Evolutionary conservation across 2,329 filamentous ascomycete genomes (phyloP), one percentile per base, ranked within the genome.

Genomic region (Calonectria fujianensis): DNA sequence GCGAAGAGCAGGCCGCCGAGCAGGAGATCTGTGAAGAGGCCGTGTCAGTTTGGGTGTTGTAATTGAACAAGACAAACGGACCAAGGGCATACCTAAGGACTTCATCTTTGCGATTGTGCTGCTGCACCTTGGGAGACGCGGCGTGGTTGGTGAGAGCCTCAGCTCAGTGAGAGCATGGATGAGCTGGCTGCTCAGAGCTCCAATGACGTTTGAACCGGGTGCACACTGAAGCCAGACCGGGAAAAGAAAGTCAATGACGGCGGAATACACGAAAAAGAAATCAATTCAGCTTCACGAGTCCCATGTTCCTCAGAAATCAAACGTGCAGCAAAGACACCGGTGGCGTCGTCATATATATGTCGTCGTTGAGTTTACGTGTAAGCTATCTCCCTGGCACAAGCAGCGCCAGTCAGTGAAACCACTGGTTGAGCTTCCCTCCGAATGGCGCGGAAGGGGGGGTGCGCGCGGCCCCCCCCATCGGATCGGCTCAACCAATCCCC

Each of bases 1-100:
- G 93, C 85, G 76, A 92, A 81, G 74, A 86, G 82, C 57, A 85
- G 76, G 31, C 77, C 69, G 37, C 77, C 75, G 59, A 82, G 73
- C 50, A 77, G 41, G 20, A 76, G 18, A 66, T 85, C 83, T 84
- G 29, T 39, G 13, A 35, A 39, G 37, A 14, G 3, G 45, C 11
- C 10, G 27, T 0, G 37, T 78, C 61, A 77, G 77, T n/a, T 2
- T 32, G 31, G n/a, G 45, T 4, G 6, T 29, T 32, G 45, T 16
- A 20, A 24, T 35, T 66, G 41, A 16, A 20, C 32, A 37, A 18
- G 16, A 31, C 24, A 11, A 24, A 20, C 20, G n/a, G 11, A n/a
- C 14, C 8, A 29, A 13, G 14, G 35, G 35, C 61, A 41, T 75
- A 78, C 80, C 80, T 48, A 70, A 54, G 37, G 63, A 39, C 74